Conservation (phyloP, 176 grass and related monocot genomes). For the Lolium multiflorum region DNA sequence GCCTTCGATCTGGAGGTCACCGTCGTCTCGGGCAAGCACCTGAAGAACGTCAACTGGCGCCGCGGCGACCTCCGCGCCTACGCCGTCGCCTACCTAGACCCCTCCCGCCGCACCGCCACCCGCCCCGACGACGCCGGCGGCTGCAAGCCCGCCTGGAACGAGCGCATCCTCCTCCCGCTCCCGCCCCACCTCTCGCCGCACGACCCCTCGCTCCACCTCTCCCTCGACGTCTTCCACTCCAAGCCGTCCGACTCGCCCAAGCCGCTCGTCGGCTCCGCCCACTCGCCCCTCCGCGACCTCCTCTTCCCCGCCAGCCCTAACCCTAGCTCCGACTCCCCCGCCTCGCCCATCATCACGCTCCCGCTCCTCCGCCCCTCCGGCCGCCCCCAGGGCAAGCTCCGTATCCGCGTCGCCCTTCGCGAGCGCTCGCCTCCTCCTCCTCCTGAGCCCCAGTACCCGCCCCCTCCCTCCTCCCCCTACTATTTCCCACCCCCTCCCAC, state of each 20-base stretch:
- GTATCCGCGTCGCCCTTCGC: constrained; percentile 71
- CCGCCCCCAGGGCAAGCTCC: constrained; percentile 85
- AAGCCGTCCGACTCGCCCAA: constrained; percentile 95
- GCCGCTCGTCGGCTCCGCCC: constrained; percentile 83
- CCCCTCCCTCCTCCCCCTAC: constrained; percentile 56
- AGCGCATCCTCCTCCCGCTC: constrained; percentile 73
- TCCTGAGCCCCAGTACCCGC: constrained; percentile 72
- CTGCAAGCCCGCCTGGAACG: constrained; percentile 88
- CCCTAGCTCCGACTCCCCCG: constrained; percentile 48
- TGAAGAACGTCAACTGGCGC: constrained; percentile 99
- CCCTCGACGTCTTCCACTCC: constrained; percentile 90
- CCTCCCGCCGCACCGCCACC: constrained; percentile 74
- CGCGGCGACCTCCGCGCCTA: constrained; percentile 89
- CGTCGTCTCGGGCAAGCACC: constrained; percentile 83
- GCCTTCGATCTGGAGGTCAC: constrained; percentile 81
- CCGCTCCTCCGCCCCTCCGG: constrained; percentile 84
- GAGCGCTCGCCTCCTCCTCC: constrained; percentile 61
- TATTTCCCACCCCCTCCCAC: constrained; percentile 68
- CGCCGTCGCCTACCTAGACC: constrained; percentile 81
- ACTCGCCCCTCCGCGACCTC: constrained; percentile 69
- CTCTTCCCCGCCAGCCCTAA: constrained; percentile 56
- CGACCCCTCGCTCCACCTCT: constrained; percentile 75
- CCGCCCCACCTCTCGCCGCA: constrained; percentile 63
- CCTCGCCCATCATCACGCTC: constrained; percentile 59
- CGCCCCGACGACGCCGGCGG: constrained; percentile 81